Conservation (phyloP, 2,329 filamentous ascomycete species). For the Neopestalotiopsis rosae region DNA sequence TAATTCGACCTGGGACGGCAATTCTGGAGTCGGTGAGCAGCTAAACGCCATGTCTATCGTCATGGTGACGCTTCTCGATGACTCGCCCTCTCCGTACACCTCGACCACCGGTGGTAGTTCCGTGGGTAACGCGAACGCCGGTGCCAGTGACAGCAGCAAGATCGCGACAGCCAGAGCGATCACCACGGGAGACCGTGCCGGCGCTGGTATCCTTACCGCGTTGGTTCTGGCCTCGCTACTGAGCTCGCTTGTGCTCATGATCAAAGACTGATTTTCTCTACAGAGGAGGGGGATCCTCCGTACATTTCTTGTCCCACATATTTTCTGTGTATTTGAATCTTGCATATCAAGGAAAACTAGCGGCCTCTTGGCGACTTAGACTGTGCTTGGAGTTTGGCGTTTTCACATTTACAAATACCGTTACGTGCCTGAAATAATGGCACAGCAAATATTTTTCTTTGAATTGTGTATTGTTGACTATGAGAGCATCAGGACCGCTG, state of each 20-base stretch:
- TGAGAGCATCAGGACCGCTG: background rate
- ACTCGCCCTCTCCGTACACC: constrained; percentile 24
- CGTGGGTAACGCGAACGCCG: constrained; percentile 30
- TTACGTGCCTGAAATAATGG: background rate
- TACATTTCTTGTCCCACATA: background rate
- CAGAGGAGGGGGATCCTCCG: background rate
- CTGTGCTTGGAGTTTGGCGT: background rate
- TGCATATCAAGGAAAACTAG: constrained; percentile 1
- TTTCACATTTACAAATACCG: background rate
- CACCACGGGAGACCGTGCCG: constrained; percentile 34
- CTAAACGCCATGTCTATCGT: constrained; percentile 60
- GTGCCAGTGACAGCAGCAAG: constrained; percentile 28
- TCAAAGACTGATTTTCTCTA: constrained; percentile 9
- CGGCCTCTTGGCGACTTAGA: constrained; percentile 1
- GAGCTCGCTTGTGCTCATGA: constrained; percentile 13
- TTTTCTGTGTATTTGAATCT: background rate
- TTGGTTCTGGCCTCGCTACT: constrained; percentile 23
- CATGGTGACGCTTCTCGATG: constrained; percentile 47
- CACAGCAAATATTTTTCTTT: background rate
- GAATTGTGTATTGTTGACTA: background rate
- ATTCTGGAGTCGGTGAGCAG: constrained; percentile 59
- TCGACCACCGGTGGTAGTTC: constrained; percentile 32
- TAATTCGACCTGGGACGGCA: constrained; percentile 50
- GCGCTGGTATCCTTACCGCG: constrained; percentile 34
- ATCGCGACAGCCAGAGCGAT: constrained; percentile 27